These are phyloP conservation scores for Nitzschia inconspicua DNA, from an alignment of 108 stramenopile species.

Conservation along the genomic window DNA sequence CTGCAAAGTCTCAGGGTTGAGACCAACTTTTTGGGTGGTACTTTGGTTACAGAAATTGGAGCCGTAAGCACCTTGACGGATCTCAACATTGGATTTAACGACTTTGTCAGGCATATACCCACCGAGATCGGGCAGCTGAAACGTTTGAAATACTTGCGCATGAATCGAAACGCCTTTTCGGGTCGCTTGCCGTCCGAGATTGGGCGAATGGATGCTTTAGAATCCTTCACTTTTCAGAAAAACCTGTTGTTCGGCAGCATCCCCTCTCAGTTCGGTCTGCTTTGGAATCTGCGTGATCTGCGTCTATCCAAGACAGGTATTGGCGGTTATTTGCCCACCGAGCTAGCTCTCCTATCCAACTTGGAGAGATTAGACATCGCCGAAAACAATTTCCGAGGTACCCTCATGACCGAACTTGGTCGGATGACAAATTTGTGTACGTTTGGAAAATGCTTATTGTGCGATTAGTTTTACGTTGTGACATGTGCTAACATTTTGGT, in stretches of 20 bases:
- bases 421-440: conserved; percentile 45
- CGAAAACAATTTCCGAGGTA: conserved; percentile 50
- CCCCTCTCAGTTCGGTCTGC: conserved; percentile 49
- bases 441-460: conserved; percentile 4
- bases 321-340: conserved; percentile 62
- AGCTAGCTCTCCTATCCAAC: conserved; percentile 52
- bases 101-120: conserved; percentile 45
- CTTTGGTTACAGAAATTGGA: conserved; percentile 48
- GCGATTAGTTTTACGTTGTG: not conserved
- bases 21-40: conserved; percentile 46
- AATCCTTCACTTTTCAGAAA: conserved; percentile 36
- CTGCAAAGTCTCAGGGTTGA: conserved; percentile 43
- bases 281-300: conserved; percentile 40
- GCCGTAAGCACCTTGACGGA: conserved; percentile 31
- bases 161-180: conserved; percentile 56
- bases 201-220: conserved; percentile 50
- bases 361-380: conserved; percentile 57
- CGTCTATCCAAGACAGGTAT: conserved; percentile 47
- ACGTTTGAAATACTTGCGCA: conserved; percentile 47
- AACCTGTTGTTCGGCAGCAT: conserved; percentile 18
- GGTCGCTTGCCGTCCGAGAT: conserved; percentile 63
- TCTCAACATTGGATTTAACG: conserved; percentile 63
- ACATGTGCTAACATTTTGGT: not conserved
- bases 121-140: conserved; percentile 49
- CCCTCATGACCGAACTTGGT: conserved; percentile 52